These are phyloP conservation scores for Micractinium sp. DNA, from an alignment of 139 green algal genomes.

Conservation along the genomic window DNA sequence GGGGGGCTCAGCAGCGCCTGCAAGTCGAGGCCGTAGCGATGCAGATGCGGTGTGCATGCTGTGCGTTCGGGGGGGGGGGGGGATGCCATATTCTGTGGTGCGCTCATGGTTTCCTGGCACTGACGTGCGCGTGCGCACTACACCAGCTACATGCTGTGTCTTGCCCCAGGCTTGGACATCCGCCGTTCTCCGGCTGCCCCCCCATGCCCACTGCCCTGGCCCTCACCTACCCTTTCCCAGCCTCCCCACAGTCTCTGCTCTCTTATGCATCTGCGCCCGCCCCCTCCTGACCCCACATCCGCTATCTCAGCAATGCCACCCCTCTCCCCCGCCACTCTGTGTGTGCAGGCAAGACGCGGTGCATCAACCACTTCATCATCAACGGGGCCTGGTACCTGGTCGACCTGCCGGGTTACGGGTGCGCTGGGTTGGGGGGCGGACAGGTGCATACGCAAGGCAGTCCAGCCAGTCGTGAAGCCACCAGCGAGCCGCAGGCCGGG, in stretches of 20 bases:
- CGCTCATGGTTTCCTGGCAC: not conserved
- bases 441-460: no score
- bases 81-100: not conserved
- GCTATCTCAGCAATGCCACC: no score
- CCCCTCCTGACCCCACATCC: not conserved
- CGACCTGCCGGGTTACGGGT: slow-evolving; percentile 95
- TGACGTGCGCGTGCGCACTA: not conserved
- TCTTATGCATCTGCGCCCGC: not conserved
- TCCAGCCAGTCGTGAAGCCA: no score
- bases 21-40: no score
- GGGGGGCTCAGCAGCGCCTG: not conserved
- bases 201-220: not conserved
- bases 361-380: slow-evolving; percentile 98
- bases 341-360: slow-evolving; percentile 90
- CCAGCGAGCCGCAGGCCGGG: no score
- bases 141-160: not conserved
- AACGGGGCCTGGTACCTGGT: slow-evolving; percentile 96
- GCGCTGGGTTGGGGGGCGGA: slow-evolving; percentile 11
- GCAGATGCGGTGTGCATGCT: not conserved
- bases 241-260: no score
- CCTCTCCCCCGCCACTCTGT: no score
- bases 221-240: not conserved
- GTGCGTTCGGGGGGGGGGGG: not conserved
- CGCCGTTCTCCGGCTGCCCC: not conserved
- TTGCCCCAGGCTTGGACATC: not conserved